phyloP scores from a whole-genome alignment of 805 yeast genomes.

The Debaryomyces tyrocola region DNA sequence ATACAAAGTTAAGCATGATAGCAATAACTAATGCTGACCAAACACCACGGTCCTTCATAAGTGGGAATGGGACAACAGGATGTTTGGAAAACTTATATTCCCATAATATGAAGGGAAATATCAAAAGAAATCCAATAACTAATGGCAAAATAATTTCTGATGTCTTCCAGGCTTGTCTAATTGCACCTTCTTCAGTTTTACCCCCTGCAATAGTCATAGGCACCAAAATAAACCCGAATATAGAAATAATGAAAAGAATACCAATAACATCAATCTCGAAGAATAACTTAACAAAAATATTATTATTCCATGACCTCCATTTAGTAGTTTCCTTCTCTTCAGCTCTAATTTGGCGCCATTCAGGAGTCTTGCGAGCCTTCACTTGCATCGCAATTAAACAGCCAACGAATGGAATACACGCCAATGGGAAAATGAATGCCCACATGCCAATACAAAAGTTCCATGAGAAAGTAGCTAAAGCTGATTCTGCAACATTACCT shows the following conservation, averaged over 20 bases:
- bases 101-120: slow-evolving; percentile 63
- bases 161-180: slow-evolving; percentile 51
- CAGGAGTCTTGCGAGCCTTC: slow-evolving; percentile 53
- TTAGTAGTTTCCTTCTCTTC: slow-evolving; percentile 37
- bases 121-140: slow-evolving; percentile 60
- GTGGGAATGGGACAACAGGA: slow-evolving; percentile 63
- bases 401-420: slow-evolving; percentile 57
- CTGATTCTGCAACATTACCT: slow-evolving; percentile 50
- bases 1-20: slow-evolving; percentile 57
- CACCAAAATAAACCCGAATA: slow-evolving; percentile 63
- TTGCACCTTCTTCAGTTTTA: slow-evolving; percentile 59
- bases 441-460: slow-evolving; percentile 66
- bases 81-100: slow-evolving; percentile 54
- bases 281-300: slow-evolving; percentile 39
- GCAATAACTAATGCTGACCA: slow-evolving; percentile 69
- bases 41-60: slow-evolving; percentile 68
- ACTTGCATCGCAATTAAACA: slow-evolving; percentile 58
- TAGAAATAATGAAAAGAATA: slow-evolving; percentile 50
- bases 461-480: slow-evolving; percentile 61
- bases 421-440: slow-evolving; percentile 72
- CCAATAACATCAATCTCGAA: slow-evolving; percentile 72
- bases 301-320: slow-evolving; percentile 30
- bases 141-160: slow-evolving; percentile 68
- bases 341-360: slow-evolving; percentile 42
- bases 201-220: slow-evolving; percentile 52